Evolutionary conservation across 768 basidiomycete species (phyloP), one percentile per base, ranked within the genome.

Genomic region (Suillus alpinus): DNA sequence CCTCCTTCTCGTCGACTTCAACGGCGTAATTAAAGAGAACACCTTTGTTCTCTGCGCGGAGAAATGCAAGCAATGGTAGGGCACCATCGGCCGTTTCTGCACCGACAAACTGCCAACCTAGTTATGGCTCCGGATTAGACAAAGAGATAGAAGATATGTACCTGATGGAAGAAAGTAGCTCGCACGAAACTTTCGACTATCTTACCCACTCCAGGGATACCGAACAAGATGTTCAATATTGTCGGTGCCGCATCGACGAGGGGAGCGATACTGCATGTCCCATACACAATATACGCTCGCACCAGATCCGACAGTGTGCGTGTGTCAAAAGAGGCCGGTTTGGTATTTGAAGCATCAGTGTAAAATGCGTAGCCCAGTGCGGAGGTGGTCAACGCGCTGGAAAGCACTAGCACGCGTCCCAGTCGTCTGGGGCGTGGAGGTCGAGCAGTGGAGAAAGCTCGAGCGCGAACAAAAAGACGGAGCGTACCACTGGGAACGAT

Each of bases 101-200:
- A 0, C 94, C 94, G 1, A 95, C 94, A 65, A 96, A 98, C 88
- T 94, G 66, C 23, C 52, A 52, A 23, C 20, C 16, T n/a, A 26
- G 26, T 56, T 31, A 59, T 37, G 26, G 5, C 23, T 55, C n/a
- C 56, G 2, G 18, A 31, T 43, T 31, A 44, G 37, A 56, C 23
- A 57, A 36, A 10, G 13, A 37, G 40, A 36, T 41, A 36, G 4
- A 6, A 18, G 0, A 41, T 7, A 62, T 81, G 34, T 63, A 89
- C 91, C 76, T 95, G 94, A 50, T 84, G 81, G 68, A 94, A 96
- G 77, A 97, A 96, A 0, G 94, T 95, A 10, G 80, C 74, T 44
- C 91, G 80, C 6, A 96, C 88, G 58, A 91, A 69, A 1, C 77
- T 77, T 68, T 93, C 86, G 1, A 88, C 86, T 43, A 93, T 66